Percentiles rank a stretch among this genome's conserved stretches.
Conservation (phyloP, 176 grass and related monocot species). For the Oryza glaberrima region DNA sequence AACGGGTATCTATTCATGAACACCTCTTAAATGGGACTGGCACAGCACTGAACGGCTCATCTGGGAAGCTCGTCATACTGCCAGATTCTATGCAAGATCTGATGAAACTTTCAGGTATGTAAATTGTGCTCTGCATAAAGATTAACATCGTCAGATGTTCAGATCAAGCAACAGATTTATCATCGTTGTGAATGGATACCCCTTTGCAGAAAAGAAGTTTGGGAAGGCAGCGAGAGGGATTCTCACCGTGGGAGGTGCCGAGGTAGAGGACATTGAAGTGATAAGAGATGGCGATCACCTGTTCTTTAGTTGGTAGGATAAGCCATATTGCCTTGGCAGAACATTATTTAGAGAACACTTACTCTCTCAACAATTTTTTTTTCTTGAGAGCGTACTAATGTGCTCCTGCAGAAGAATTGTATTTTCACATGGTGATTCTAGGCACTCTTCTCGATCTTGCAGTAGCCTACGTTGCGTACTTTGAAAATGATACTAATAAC, state of each 20-base stretch:
- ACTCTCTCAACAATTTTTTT: too few relatives aligned
- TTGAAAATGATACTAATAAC: too few relatives aligned
- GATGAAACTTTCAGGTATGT: slow-evolving; percentile 1
- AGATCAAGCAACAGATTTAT: background rate
- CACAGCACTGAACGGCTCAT: background rate
- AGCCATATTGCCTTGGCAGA: background rate
- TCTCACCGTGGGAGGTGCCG: slow-evolving; percentile 48
- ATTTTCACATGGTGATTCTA: too few relatives aligned
- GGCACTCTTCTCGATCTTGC: too few relatives aligned
- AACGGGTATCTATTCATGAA: background rate
- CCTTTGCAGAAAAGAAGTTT: slow-evolving; percentile 26
- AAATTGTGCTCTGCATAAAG: background rate
- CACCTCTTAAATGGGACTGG: background rate
- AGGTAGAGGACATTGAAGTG: slow-evolving; percentile 47
- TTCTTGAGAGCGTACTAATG: too few relatives aligned
- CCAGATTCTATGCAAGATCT: slow-evolving; percentile 38
- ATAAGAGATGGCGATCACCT: slow-evolving; percentile 59
- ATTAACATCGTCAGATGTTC: background rate
- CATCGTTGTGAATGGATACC: background rate
- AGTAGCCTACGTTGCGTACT: too few relatives aligned
- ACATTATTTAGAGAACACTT: too few relatives aligned
- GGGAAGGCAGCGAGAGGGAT: slow-evolving; percentile 38
- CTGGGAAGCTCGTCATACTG: slow-evolving; percentile 36
- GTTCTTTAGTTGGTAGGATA: slow-evolving; percentile 28
- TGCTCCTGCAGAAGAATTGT: too few relatives aligned